phyloP scores from a whole-genome alignment of 2,329 filamentous ascomycete genomes.

The Arthrobotrys musiformis region DNA sequence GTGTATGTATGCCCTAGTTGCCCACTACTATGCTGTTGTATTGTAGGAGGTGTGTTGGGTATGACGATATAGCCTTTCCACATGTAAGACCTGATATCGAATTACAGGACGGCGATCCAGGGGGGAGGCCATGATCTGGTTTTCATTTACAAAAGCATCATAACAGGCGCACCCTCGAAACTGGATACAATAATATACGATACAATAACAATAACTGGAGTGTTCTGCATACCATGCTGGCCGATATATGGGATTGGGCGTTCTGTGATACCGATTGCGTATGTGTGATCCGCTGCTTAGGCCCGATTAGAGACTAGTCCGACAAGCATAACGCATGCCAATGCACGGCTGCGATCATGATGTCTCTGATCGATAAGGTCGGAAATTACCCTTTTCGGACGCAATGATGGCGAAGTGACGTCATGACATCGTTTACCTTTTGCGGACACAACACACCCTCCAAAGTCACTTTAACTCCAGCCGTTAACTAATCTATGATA shows the following conservation, averaged over 20 bases:
- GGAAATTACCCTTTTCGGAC: neutral
- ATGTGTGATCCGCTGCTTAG: neutral
- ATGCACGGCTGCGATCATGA: slow-evolving; percentile 9
- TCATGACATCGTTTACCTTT: slow-evolving; percentile 16
- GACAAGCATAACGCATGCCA: slow-evolving; percentile 4
- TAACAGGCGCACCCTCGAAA: neutral
- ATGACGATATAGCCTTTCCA: slow-evolving; percentile 28
- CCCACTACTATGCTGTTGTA: neutral
- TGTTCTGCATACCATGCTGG: neutral
- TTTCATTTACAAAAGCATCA: neutral
- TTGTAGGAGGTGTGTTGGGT: neutral
- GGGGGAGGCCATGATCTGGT: neutral
- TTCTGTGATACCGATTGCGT: slow-evolving; percentile 32
- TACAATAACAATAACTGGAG: neutral
- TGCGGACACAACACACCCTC: neutral
- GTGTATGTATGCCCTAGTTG: neutral
- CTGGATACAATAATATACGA: neutral
- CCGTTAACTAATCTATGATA: too few species aligned
- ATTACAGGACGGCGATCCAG: neutral
- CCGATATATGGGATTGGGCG: neutral
- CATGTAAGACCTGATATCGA: neutral
- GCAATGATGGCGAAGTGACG: slow-evolving; percentile 51
- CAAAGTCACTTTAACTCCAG: neutral
- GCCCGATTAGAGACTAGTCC: slow-evolving; percentile 26
- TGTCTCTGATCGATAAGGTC: neutral